Conservation (phyloP, 176 grass and related monocot species). For the Urochloa ruziziensis region DNA sequence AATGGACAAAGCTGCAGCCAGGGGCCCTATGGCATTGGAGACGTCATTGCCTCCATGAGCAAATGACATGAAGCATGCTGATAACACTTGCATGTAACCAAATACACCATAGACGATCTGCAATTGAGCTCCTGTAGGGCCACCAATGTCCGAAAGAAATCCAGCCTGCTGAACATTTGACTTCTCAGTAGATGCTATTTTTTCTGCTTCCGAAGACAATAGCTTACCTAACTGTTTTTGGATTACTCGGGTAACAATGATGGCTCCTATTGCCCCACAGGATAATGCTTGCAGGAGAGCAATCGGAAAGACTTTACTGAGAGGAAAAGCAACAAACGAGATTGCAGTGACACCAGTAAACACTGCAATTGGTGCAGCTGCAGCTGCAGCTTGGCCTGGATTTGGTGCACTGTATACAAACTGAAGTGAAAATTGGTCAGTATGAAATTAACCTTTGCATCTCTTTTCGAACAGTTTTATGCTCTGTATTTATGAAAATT, state of each 20-base stretch:
- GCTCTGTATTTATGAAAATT: conserved; percentile 1
- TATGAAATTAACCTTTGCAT: background rate
- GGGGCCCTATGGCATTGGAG: conserved; percentile 89
- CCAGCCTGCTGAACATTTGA: conserved; percentile 47
- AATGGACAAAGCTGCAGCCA: conserved; percentile 86
- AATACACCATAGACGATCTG: conserved; percentile 95
- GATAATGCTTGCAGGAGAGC: conserved; percentile 73
- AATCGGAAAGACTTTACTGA: conserved; percentile 60
- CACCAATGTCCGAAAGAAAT: conserved; percentile 69
- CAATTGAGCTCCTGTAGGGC: conserved; percentile 82
- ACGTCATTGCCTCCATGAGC: conserved; percentile 95
- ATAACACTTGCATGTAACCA: conserved; percentile 94
- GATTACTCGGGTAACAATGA: conserved; percentile 70
- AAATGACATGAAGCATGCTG: conserved; percentile 99
- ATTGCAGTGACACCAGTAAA: conserved; percentile 84
- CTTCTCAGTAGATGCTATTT: conserved; percentile 36
- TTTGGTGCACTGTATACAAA: conserved; percentile 97
- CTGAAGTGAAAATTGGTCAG: conserved; percentile 53
- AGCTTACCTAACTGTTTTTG: conserved; percentile 76
- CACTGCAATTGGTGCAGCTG: conserved; percentile 89
- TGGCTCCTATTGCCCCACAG: conserved; percentile 72
- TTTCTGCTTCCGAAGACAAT: conserved; percentile 80
- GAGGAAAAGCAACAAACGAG: conserved; percentile 86
- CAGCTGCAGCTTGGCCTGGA: conserved; percentile 93
- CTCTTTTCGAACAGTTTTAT: background rate